Conservation (phyloP, 2,329 filamentous ascomycete genomes). For the Boeremia lycopersici region DNA sequence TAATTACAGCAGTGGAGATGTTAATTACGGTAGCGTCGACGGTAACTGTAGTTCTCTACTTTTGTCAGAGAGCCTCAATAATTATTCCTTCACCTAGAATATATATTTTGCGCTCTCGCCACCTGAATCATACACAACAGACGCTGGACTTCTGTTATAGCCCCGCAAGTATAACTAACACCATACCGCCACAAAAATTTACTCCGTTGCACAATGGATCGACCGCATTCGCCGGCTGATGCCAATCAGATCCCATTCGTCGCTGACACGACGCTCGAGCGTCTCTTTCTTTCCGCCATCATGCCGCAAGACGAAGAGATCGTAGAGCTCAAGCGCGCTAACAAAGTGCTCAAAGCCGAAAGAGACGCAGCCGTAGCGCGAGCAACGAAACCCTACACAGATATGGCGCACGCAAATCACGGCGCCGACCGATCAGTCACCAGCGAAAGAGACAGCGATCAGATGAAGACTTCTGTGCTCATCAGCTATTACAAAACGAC, state of each 20-base stretch:
- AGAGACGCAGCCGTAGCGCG: neutral
- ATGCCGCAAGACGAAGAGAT: neutral
- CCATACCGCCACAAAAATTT: neutral
- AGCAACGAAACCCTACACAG: neutral
- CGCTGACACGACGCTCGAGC: neutral
- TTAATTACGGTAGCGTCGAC: too few relatives aligned
- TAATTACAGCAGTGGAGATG: too few relatives aligned
- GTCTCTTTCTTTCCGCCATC: neutral
- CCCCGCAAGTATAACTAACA: neutral
- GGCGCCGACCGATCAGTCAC: constrained; percentile 8
- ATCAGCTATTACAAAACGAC: neutral
- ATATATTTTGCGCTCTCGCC: neutral
- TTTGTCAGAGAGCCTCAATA: too few relatives aligned
- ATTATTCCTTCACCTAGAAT: too few relatives aligned
- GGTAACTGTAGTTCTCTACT: too few relatives aligned
- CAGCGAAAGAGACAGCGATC: neutral
- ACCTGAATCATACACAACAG: neutral
- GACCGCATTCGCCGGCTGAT: neutral
- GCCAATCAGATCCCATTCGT: neutral
- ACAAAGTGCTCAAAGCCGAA: neutral
- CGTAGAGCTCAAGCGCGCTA: neutral
- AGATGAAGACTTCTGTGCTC: neutral
- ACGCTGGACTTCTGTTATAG: neutral
- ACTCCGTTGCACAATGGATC: neutral
- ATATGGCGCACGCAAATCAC: constrained; percentile 4